Base-by-base conservation (phyloP, 305 asterid species). In the Solanum hybrid region DNA sequence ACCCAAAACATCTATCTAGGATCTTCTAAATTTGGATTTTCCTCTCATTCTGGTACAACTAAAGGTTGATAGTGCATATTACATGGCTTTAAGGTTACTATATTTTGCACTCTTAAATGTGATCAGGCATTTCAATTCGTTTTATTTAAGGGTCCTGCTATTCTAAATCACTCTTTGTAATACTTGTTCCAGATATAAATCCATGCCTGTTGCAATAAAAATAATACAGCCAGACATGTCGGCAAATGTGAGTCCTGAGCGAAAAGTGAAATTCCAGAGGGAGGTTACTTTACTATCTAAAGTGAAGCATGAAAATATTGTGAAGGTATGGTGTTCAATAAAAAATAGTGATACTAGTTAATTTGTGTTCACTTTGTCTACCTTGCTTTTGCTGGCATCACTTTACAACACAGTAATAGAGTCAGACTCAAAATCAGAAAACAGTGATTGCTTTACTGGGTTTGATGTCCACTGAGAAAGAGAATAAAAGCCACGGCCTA, bases 231-330 rank as follows among this genome's bases (percentile, higher is more conserved):
- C 94, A 24, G 95, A 92, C 75, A 92, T 69, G 64, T 89, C 94
- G 35, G 72, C 94, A 66, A 81, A 89, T 72, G 93, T 86, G 87
- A 89, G 92, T 87, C 91, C 94, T 37, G 94, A 91, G 88, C 88
- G 93, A 26, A 88, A 66, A 88, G 93, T 88, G 80, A 95, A 89
- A 89, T 93, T 94, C 91, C 90, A 69, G 86, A 80, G 93, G 92
- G 98, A 94, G 93, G 96, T 95, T 76, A 34, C 89, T 75, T 90
- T 92, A 91, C 92, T 94, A 75, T 91, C 98, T 81, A 91, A 91
- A 92, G 92, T 94, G 87, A 90, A 92, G 26, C 96, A 94, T 77
- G 96, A 93, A 5, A 93, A 93, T 64, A 92, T 95, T 56, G 93
- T 94, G 73, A 91, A 94, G 96, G 96, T 94, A 94, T 71, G 46